Percentiles rank a stretch among this genome's conserved stretches.
Evolutionary conservation across 2,329 filamentous ascomycete species (phyloP).

Genomic region (Claviceps sorghi): DNA sequence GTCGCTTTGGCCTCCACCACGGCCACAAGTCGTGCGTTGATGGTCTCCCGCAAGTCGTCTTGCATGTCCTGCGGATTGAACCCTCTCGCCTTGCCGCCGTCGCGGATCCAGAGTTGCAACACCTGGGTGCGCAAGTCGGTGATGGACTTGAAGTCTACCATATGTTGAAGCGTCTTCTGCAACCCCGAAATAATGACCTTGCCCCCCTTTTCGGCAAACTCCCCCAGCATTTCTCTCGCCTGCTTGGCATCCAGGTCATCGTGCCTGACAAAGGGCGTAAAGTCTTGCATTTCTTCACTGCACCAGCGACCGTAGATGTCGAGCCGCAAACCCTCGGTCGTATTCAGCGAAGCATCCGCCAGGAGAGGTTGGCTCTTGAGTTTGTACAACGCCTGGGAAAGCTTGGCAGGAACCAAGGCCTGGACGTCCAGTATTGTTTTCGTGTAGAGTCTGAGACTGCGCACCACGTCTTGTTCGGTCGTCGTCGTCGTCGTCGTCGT

Average conservation of each 20-base stretch:
- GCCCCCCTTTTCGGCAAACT: slow-evolving; percentile 49
- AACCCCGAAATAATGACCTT: slow-evolving; percentile 48
- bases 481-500: slow-evolving; percentile 23
- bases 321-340: slow-evolving; percentile 56
- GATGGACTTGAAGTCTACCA: slow-evolving; percentile 53
- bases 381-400: slow-evolving; percentile 53
- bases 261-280: slow-evolving; percentile 75
- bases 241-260: slow-evolving; percentile 54
- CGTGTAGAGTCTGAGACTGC: slow-evolving; percentile 58
- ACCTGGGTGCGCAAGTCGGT: slow-evolving; percentile 55
- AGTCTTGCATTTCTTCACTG: slow-evolving; percentile 66
- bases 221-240: slow-evolving; percentile 43
- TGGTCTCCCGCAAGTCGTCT: slow-evolving; percentile 48
- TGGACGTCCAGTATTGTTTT: slow-evolving; percentile 66
- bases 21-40: slow-evolving; percentile 52
- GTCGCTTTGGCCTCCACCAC: slow-evolving; percentile 50
- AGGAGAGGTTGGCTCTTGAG: slow-evolving; percentile 60
- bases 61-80: slow-evolving; percentile 56
- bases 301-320: slow-evolving; percentile 72
- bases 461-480: slow-evolving; percentile 35
- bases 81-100: slow-evolving; percentile 47
- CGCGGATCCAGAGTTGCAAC: slow-evolving; percentile 61
- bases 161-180: slow-evolving; percentile 40
- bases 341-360: slow-evolving; percentile 51
- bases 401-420: slow-evolving; percentile 54